A percentile compares a stretch with the other conserved stretches of the same genome.
Conservation (phyloP, 2,329 filamentous ascomycete species). For the Fusarium sp. region DNA sequence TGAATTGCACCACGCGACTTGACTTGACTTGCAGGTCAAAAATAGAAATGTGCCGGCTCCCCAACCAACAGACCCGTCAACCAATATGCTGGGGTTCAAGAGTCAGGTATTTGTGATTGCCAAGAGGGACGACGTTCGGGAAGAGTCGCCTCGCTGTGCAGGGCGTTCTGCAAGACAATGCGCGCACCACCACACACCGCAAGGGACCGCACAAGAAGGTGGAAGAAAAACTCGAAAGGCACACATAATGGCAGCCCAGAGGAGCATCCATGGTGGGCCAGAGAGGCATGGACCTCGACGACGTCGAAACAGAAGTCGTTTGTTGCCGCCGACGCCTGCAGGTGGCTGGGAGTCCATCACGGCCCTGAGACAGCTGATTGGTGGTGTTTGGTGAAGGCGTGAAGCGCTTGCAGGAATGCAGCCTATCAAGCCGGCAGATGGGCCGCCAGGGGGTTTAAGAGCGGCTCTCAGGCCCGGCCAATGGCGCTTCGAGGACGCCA, state of each 20-base stretch:
- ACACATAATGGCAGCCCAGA: slow-evolving; percentile 3
- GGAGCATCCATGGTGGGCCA: slow-evolving; percentile 20
- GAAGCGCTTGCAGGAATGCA: slow-evolving; percentile 35
- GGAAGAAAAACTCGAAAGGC: slow-evolving; percentile 3
- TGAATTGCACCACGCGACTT: neutral
- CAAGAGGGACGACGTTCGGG: slow-evolving; percentile 7
- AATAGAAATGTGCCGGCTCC: neutral
- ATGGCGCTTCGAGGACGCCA: slow-evolving; percentile 22
- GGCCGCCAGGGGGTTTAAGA: slow-evolving; percentile 23
- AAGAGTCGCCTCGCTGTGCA: neutral
- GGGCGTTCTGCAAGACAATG: slow-evolving; percentile 1
- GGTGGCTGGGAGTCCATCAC: slow-evolving; percentile 55
- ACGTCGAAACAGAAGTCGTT: slow-evolving; percentile 45
- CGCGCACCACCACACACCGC: neutral
- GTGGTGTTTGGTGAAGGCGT: slow-evolving; percentile 37
- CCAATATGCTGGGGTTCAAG: neutral
- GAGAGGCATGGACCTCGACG: slow-evolving; percentile 12
- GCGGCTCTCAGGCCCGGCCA: slow-evolving; percentile 29
- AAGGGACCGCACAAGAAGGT: neutral
- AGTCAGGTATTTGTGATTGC: slow-evolving; percentile 21
- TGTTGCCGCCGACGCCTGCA: slow-evolving; percentile 60
- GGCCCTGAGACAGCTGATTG: slow-evolving; percentile 50
- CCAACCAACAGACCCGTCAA: slow-evolving; percentile 1
- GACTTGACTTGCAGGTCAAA: neutral
- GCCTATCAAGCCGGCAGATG: slow-evolving; percentile 41